A percentile compares a stretch with the other conserved stretches of the same genome.
Conservation (phyloP, 2,329 filamentous ascomycete species). For the Verticillium alfalfae region DNA sequence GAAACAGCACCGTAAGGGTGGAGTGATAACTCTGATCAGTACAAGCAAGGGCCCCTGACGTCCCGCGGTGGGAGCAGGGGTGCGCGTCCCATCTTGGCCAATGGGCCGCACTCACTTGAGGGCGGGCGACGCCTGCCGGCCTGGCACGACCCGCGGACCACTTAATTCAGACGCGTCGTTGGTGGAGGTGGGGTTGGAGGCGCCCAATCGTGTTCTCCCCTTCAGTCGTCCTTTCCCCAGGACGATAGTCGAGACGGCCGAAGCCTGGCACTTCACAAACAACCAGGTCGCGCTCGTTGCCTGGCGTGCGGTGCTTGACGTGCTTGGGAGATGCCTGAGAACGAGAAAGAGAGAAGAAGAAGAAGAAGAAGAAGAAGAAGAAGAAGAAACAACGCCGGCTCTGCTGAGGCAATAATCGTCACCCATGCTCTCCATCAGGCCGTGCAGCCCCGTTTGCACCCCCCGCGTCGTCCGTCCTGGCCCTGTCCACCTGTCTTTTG, state of each 20-base stretch:
- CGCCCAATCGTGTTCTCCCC: neutral
- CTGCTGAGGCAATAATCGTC: neutral
- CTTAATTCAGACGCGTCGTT: constrained; percentile 3
- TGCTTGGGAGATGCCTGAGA: neutral
- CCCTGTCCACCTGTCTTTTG: neutral
- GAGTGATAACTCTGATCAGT: neutral
- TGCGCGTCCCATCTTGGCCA: neutral
- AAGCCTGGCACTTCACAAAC: neutral
- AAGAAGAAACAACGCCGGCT: neutral
- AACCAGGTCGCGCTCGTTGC: neutral
- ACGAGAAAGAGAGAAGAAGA: neutral
- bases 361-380: neutral
- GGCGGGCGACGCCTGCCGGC: neutral
- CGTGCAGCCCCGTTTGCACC: neutral
- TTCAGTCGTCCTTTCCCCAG: neutral
- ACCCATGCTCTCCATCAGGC: neutral
- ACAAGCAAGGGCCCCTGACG: neutral
- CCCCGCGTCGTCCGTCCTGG: neutral
- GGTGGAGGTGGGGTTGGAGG: neutral
- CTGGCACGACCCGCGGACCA: constrained; percentile 2
- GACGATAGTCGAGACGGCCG: neutral
- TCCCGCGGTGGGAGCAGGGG: neutral
- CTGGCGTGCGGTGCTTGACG: neutral
- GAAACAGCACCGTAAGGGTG: neutral
- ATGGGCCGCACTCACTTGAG: neutral